A percentile compares a stretch with the other conserved stretches of the same genome.
phyloP scores from a whole-genome alignment of 75 land plant species.

The Pinus taeda region DNA sequence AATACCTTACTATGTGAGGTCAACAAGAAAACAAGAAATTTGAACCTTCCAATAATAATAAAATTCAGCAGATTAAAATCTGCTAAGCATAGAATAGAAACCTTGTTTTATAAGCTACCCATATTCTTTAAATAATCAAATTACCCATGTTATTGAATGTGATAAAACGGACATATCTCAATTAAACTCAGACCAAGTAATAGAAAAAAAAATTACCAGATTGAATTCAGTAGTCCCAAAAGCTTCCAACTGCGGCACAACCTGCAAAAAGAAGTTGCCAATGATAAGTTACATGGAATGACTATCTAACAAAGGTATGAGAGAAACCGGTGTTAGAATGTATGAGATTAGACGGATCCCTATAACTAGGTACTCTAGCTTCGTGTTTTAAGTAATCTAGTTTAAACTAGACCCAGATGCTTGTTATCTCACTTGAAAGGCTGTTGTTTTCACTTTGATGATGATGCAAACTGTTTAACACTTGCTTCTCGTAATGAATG shows the following conservation, averaged over 20 bases:
- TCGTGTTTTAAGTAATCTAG: neutral
- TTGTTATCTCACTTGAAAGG: neutral
- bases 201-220: conserved; percentile 31
- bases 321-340: neutral
- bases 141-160: neutral
- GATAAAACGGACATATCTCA: neutral
- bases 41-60: neutral
- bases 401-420: too few species aligned
- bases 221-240: conserved; percentile 36
- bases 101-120: too few species aligned
- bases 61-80: neutral
- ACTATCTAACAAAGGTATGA: neutral
- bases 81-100: neutral
- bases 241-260: conserved; percentile 39
- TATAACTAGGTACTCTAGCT: neutral
- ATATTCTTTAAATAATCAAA: neutral
- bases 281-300: neutral
- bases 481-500: neutral
- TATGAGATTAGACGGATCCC: neutral
- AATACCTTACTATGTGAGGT: neutral
- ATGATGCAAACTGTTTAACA: neutral
- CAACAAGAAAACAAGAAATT: neutral
- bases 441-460: neutral
- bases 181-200: neutral
- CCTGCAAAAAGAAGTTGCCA: conserved; percentile 16